Percentiles rank a stretch among this genome's conserved stretches.
Conservation (phyloP, 192 early-diverging fungal species). For the Piromyces finnis region DNA sequence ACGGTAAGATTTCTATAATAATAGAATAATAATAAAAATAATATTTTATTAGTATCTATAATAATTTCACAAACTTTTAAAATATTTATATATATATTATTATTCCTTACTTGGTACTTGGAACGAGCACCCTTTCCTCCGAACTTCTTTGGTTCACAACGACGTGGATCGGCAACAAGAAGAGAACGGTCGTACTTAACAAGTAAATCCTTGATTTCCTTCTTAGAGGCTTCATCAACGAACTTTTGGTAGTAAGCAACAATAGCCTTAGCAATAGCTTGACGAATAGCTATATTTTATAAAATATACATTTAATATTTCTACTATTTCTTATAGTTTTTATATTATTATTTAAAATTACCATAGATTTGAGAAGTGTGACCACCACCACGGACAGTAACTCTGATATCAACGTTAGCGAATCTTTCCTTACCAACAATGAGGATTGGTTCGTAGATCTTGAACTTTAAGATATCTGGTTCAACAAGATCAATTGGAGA, state of each 20-base stretch:
- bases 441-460: conserved; percentile 97
- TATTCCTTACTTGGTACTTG: conserved; percentile 35
- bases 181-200: conserved; percentile 81
- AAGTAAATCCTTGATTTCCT: conserved; percentile 92
- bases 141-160: conserved; percentile 99
- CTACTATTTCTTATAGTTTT: no score
- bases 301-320: no score
- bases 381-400: conserved; percentile 94
- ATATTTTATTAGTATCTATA: no score
- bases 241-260: conserved; percentile 99
- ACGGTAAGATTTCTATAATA: background rate
- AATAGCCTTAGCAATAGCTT: conserved; percentile 96
- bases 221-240: conserved; percentile 98
- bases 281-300: conserved; percentile 56
- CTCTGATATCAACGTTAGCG: conserved; percentile 87
- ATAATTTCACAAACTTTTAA: background rate
- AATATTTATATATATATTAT: background rate
- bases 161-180: conserved; percentile 95
- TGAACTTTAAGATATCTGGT: conserved; percentile 91
- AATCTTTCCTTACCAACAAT: conserved; percentile 93
- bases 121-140: conserved; percentile 98
- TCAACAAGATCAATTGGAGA: conserved; percentile 88
- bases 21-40: background rate
- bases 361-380: conserved; percentile 90
- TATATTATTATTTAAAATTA: no score